Base-by-base conservation (phyloP, 805 yeast genomes). In the Wickerhamiella azyma region DNA sequence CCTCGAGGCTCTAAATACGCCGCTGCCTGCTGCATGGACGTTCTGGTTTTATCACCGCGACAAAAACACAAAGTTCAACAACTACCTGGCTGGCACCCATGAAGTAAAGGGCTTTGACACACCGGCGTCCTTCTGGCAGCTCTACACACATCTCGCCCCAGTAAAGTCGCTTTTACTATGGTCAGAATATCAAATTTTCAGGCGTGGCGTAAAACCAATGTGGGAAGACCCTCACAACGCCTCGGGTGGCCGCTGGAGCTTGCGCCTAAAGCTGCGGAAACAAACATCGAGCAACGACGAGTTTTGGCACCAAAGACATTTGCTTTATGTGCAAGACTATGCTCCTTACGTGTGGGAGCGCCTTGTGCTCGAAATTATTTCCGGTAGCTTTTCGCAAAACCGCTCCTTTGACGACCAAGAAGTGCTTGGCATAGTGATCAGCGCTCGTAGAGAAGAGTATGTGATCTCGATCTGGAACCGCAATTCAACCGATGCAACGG, bases 81-180 rank as follows among this genome's bases (percentile, higher is more conserved):
- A 57, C 44, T 58, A 56, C 41, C 49, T 55, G 24, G 45, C 51
- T 18, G 56, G 61, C 9, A 57, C 62, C 5, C 84, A 85, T 66
- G 89, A 94, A 39, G 88, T 86, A 43, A 84, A 83, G 57, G 75
- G 86, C 17, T 86, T 88, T 61, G 74, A 77, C 47, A 79, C 94
- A 17, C 95, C 86, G 43, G 96, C 88, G 68, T 95, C 86, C 64
- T 88, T 88, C 66, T 88, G 96, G 96, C 94, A 94, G n/a, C 76
- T 88, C 53, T 82, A 77, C 69, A 82, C 85, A 61, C 84, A 92
- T 36, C 43, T 58, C 42, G 40, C 51, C 7, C 51, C 55, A 9
- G 45, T 56, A 14, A 53, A 55, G 47, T 46, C 49, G 39, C 49
- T 58, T 29, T 53, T 57, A 9, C 53, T 54, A 41, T 55, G 56